Base-by-base conservation (phyloP, 441 rosid species). In the Croton setiger region DNA sequence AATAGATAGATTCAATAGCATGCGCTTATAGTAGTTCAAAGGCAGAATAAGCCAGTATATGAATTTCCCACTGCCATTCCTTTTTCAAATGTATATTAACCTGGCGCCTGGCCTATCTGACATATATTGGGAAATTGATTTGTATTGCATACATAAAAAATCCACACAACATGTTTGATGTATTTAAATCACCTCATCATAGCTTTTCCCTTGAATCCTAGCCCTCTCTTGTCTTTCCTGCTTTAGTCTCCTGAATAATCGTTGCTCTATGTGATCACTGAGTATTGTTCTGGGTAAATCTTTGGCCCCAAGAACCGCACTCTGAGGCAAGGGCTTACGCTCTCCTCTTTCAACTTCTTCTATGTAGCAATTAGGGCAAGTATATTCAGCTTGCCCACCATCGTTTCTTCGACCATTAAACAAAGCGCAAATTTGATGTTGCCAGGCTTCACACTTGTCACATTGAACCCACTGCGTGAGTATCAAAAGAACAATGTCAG, bases 371-470 rank as follows among this genome's bases (percentile, higher is more conserved):
- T 93, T 91, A 57, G 99, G 99, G 81, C 99, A 96, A 45, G 99
- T 96, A 84, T 96, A 96, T 76, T 93, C 98, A 73, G 99, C 99
- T 81, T 91, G 98, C 62, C 99, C 99, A 51, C 98, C 97, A 71
- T 93, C 99, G 83, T 93, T 96, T 78, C 99, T 83, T 78, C 98
- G 75, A 66, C 99, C 98, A 82, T 96, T 96, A 87, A 93, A 96
- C 69, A 96, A 79, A 72, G 98, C 96, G 78, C 99, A 96, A 54
- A 96, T 96, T 77, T 96, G 99, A 83, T 96, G 99, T 78, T 96
- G 99, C 99, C 99, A 96, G 37, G 98, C 96, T 79, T 96, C 99
- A 79, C 99, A 96, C 73, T 90, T 93, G 84, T 96, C 99, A 85
- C 99, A 96, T 78, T 96, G 99, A 79, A 96, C 99, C 99, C 99